Conservation (phyloP, 768 basidiomycete genomes). For the Asterophora parasitica region DNA sequence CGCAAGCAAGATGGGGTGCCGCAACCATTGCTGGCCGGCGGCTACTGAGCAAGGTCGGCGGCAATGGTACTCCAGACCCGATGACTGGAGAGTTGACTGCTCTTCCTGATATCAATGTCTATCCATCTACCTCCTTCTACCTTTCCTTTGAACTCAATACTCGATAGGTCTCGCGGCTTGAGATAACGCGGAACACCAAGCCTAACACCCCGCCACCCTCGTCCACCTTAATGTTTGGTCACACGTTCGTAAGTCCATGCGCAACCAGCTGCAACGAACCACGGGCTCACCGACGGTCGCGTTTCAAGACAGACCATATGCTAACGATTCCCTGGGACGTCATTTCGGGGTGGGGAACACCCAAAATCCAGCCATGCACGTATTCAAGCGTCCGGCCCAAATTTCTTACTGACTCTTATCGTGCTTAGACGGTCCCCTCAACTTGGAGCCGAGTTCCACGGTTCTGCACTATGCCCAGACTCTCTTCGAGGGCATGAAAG, state of each 20-base stretch:
- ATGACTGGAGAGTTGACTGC: slow-evolving; percentile 19
- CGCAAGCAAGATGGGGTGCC: slow-evolving; percentile 14
- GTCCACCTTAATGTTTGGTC: slow-evolving; percentile 74
- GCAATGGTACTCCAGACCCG: slow-evolving; percentile 9
- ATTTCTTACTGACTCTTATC: too few species aligned
- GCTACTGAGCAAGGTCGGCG: slow-evolving; percentile 7
- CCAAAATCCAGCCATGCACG: slow-evolving; percentile 81
- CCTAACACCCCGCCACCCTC: slow-evolving; percentile 63
- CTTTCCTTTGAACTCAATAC: background rate
- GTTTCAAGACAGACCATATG: slow-evolving; percentile 78
- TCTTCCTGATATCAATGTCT: slow-evolving; percentile 33
- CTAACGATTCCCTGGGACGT: slow-evolving; percentile 71
- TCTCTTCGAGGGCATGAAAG: slow-evolving; percentile 93
- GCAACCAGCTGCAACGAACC: background rate
- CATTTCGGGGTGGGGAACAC: slow-evolving; percentile 73
- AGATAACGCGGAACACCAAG: slow-evolving; percentile 40
- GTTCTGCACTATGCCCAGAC: slow-evolving; percentile 93
- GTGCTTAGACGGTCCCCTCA: slow-evolving; percentile 59
- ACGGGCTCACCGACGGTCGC: slow-evolving; percentile 1
- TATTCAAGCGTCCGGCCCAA: slow-evolving; percentile 8
- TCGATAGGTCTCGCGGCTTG: slow-evolving; percentile 46
- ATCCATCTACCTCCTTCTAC: background rate
- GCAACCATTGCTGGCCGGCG: slow-evolving; percentile 5
- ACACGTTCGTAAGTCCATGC: slow-evolving; percentile 62
- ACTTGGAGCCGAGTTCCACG: slow-evolving; percentile 69